Percentiles rank a stretch among this genome's conserved stretches.
Evolutionary conservation across 1,284 basidiomycete species (phyloP).

Genomic region (Boletus smithii): DNA sequence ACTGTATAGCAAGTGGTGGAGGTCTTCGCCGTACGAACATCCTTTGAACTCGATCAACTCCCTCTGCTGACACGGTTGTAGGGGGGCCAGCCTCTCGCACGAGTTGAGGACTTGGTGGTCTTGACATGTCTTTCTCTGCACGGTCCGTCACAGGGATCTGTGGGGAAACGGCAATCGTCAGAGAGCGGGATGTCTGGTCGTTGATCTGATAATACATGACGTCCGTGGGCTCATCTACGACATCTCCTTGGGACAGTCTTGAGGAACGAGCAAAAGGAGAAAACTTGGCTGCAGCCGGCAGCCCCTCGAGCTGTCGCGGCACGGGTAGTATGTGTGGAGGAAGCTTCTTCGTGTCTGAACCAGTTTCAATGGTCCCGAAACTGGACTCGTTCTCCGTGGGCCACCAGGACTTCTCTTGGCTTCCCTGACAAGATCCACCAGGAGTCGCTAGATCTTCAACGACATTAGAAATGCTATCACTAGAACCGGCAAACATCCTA

Average conservation of each 20-base stretch:
- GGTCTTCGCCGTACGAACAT: slow-evolving; percentile 46
- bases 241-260: slow-evolving; percentile 1
- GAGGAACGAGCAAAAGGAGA: slow-evolving; percentile 2
- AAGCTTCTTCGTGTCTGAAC: neutral
- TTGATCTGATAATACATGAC: neutral
- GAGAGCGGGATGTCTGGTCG: slow-evolving; percentile 4
- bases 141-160: neutral
- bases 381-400: slow-evolving; percentile 5
- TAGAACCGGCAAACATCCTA: slow-evolving; percentile 34
- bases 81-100: slow-evolving; percentile 34
- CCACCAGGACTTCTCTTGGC: slow-evolving; percentile 4
- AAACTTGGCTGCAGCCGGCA: slow-evolving; percentile 2
- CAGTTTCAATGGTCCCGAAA: neutral
- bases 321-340: neutral
- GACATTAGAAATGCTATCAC: slow-evolving; percentile 1
- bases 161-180: neutral
- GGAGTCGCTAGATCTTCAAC: slow-evolving; percentile 35
- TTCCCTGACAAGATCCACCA: slow-evolving; percentile 3
- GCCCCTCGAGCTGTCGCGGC: neutral
- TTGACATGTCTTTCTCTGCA: slow-evolving; percentile 10
- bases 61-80: slow-evolving; percentile 27
- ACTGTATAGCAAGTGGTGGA: slow-evolving; percentile 35
- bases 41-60: slow-evolving; percentile 31
- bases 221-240: neutral
- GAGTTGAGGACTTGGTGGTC: slow-evolving; percentile 31